phyloP scores from a whole-genome alignment of 305 asterid genomes.

The Fraxinus paxiana region DNA sequence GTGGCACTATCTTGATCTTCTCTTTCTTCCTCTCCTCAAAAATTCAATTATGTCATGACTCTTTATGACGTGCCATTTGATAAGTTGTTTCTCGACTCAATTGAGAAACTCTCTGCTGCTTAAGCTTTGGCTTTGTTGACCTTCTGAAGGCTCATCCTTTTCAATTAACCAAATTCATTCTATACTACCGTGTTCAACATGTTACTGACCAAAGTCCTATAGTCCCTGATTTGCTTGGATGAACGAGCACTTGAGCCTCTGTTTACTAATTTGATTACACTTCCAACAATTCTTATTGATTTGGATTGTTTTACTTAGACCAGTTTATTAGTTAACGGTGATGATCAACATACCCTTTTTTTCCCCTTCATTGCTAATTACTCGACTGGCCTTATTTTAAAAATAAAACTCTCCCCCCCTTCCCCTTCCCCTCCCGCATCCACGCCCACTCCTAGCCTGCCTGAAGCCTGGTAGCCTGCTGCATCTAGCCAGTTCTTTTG shows the following conservation, averaged over 20 bases:
- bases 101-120: not conserved
- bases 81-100: not conserved
- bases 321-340: not conserved
- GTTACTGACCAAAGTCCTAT: conserved; percentile 8
- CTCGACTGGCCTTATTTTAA: too few species aligned
- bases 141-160: not conserved
- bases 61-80: not conserved
- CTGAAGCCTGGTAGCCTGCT: not conserved
- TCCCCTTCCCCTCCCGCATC: too few species aligned
- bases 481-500: not conserved
- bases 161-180: not conserved
- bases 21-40: conserved; percentile 7
- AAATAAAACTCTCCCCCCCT: too few species aligned
- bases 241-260: not conserved
- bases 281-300: not conserved
- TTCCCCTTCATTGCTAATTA: not conserved
- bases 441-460: not conserved
- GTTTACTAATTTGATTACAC: not conserved
- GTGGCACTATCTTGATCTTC: not conserved
- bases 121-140: not conserved
- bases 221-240: not conserved
- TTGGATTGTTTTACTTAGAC: not conserved
- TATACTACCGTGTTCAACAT: not conserved
- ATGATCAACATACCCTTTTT: too few species aligned
- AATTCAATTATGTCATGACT: not conserved